Base-by-base conservation (phyloP, 2,329 filamentous ascomycete species). In the Neobulgaria alba region DNA sequence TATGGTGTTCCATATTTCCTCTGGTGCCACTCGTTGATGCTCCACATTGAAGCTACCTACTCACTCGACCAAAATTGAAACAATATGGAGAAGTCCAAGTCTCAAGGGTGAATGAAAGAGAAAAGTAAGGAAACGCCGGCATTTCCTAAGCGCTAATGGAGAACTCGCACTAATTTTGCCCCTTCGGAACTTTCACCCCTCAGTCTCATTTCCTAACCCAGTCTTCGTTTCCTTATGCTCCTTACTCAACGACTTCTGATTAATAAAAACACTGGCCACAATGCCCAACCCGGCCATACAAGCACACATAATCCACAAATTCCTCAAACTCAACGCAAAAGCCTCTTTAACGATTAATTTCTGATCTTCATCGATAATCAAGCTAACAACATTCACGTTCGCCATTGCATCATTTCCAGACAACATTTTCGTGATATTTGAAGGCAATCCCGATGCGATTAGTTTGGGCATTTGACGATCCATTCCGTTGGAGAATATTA, bases 211-310 rank as follows among this genome's bases (percentile, higher is more conserved):
- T 26, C 23, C 23, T n/a, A 42, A 30, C 9, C 71, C 72, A 5
- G 71, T 75, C 53, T 63, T 69, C 12, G 68, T 73, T 56, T 74
- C 71, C 2, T 59, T 63, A 49, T 75, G 71, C 49, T 71, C 68
- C 31, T 58, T 66, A 23, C 59, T 68, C 56, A 75, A 49, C 8
- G 58, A 45, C 8, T 48, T 46, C 35, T 68, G 65, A 42, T 61
- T 58, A 38, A 73, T 61, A 41, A 72, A 71, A 3, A 52, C 39
- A 38, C 62, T 64, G 4, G 62, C 64, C 2, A 67, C 29, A 10
- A 72, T 38, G 0, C 61, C 47, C 17, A 45, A 23, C 15, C 30
- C 48, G 4, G 50, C 32, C 10, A 56, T 23, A 8, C 34, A 40
- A 3, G 49, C 46, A 40, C 47, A 53, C 14, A 57, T 34, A 29